Percentiles rank a stretch among this genome's conserved stretches.
phyloP scores from a whole-genome alignment of 768 basidiomycete species.

The Rossbeevera mucosa region DNA sequence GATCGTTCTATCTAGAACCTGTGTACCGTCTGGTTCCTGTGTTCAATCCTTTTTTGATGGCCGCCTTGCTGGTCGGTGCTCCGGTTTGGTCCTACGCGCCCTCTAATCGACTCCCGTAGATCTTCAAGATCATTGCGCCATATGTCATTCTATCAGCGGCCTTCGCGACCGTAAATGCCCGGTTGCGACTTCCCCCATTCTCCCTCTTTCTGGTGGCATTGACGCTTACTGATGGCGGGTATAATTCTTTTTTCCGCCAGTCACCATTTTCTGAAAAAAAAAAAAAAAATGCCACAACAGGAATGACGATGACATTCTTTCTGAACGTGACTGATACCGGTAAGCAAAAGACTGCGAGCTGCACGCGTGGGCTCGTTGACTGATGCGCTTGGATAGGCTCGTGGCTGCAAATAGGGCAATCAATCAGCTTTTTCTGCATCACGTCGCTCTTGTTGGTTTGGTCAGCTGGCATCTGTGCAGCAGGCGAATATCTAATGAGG shows the following conservation, averaged over 20 bases:
- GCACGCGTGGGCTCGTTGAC: neutral
- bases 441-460: conserved; percentile 74
- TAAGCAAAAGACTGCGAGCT: conserved; percentile 24
- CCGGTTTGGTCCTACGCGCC: neutral
- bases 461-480: conserved; percentile 70
- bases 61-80: conserved; percentile 53
- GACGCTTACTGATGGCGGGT: conserved; percentile 38
- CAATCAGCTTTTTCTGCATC: conserved; percentile 85
- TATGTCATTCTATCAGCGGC: conserved; percentile 70
- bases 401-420: conserved; percentile 87
- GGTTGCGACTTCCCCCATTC: conserved; percentile 68
- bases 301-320: conserved; percentile 83
- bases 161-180: conserved; percentile 65
- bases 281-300: conserved; percentile 30
- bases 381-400: conserved; percentile 45
- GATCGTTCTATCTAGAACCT: conserved; percentile 82
- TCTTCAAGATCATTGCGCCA: conserved; percentile 80
- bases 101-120: conserved; percentile 33
- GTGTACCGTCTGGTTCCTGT: conserved; percentile 84
- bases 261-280: neutral
- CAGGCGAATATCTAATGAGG: conserved; percentile 68
- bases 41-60: conserved; percentile 84
- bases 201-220: conserved; percentile 76
- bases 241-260: neutral
- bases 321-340: conserved; percentile 78